phyloP scores from a whole-genome alignment of 768 basidiomycete species.

The Calocera cornea region DNA sequence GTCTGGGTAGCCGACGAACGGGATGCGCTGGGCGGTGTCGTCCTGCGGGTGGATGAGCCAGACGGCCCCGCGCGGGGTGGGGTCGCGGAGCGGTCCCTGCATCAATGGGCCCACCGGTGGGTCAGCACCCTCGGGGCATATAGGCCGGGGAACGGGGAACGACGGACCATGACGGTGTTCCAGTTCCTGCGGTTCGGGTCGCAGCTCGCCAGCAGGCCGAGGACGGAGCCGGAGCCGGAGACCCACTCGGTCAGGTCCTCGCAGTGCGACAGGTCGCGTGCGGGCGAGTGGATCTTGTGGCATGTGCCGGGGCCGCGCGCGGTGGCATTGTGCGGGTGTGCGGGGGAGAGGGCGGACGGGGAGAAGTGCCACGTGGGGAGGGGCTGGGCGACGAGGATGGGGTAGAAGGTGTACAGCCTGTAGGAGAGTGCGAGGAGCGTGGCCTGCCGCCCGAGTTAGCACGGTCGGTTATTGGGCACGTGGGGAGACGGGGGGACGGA shows the following conservation, averaged over 20 bases:
- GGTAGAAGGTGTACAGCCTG: not conserved
- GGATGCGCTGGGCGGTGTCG: conserved; percentile 27
- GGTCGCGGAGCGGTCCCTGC: conserved; percentile 47
- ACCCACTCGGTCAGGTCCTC: not conserved
- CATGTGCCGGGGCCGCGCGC: not conserved
- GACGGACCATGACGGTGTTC: conserved; percentile 44
- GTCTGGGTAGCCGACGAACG: conserved; percentile 35
- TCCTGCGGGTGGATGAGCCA: conserved; percentile 37
- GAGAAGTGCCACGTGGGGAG: not conserved
- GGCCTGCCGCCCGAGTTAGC: no score
- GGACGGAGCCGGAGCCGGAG: not conserved
- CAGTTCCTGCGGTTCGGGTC: conserved; percentile 44
- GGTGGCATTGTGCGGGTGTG: not conserved
- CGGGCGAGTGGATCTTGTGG: not conserved
- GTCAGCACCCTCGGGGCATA: not conserved
- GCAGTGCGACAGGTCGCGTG: not conserved
- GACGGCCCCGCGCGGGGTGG: conserved; percentile 43
- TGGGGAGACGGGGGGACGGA: no score
- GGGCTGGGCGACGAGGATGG: not conserved
- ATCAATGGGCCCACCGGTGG: no score
- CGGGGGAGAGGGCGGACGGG: not conserved
- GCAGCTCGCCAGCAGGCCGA: conserved; percentile 32
- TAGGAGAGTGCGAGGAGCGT: not conserved
- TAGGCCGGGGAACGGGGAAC: not conserved
- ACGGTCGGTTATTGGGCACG: no score